Evolutionary conservation across 495 filamentous ascomycete species (phyloP).

Genomic region (Tuber brumale): DNA sequence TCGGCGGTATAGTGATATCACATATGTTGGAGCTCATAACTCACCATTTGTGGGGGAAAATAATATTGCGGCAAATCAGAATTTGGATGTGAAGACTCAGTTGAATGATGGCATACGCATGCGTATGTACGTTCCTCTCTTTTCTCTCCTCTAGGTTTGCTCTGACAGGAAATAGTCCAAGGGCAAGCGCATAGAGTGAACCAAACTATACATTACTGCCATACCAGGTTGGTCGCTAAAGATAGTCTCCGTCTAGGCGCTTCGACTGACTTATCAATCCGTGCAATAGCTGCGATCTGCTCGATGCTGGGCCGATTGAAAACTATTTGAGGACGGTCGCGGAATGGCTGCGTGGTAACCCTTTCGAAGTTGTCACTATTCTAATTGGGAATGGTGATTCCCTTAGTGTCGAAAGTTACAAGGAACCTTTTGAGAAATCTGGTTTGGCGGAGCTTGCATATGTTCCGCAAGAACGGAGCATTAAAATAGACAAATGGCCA

Average conservation of each 20-base stretch:
- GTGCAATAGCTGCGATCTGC: slow-evolving; percentile 71
- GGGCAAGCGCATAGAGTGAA: slow-evolving; percentile 71
- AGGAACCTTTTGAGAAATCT: slow-evolving; percentile 55
- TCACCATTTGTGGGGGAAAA: slow-evolving; percentile 66
- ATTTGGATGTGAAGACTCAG: slow-evolving; percentile 61
- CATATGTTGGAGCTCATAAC: slow-evolving; percentile 79
- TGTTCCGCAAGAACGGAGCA: slow-evolving; percentile 51
- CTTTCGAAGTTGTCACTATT: slow-evolving; percentile 87
- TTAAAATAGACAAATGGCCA: slow-evolving; percentile 74
- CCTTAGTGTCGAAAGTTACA: slow-evolving; percentile 55
- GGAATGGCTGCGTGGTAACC: slow-evolving; percentile 67
- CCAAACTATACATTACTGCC: slow-evolving; percentile 55
- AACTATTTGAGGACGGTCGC: slow-evolving; percentile 63
- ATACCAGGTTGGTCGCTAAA: slow-evolving; percentile 21
- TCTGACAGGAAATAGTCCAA: slow-evolving; percentile 52
- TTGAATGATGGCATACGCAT: slow-evolving; percentile 84
- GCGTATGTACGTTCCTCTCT: slow-evolving; percentile 46
- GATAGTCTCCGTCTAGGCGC: background rate
- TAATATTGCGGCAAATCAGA: slow-evolving; percentile 74
- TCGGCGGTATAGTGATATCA: slow-evolving; percentile 82
- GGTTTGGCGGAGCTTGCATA: slow-evolving; percentile 67
- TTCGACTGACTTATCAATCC: slow-evolving; percentile 9
- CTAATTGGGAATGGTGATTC: slow-evolving; percentile 78
- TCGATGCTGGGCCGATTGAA: slow-evolving; percentile 71
- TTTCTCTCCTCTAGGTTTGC: background rate